A percentile compares a stretch with the other conserved stretches of the same genome.
Evolutionary conservation across 2,329 filamentous ascomycete species (phyloP).

Genomic region (Fusarium liriodendri): DNA sequence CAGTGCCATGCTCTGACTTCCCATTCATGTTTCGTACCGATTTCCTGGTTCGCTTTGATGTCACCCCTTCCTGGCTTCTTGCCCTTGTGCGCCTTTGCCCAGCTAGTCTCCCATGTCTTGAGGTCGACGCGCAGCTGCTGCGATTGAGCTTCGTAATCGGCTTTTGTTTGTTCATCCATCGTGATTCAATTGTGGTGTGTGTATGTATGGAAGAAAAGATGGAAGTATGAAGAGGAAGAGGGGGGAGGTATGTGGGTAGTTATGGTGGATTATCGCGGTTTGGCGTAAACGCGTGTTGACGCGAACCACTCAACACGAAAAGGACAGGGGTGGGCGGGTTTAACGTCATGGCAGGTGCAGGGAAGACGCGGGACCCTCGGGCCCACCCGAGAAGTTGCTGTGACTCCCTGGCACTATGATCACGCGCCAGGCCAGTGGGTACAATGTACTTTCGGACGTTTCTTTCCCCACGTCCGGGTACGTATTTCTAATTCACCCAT

Average conservation of each 20-base stretch:
- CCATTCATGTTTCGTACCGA: constrained; percentile 64
- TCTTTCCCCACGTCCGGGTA: constrained; percentile 3
- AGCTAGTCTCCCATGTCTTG: constrained; percentile 80
- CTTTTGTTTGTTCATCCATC: constrained; percentile 61
- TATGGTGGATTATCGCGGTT: constrained; percentile 31
- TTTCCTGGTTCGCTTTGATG: constrained; percentile 78
- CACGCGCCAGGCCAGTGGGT: neutral
- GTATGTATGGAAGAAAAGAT: neutral
- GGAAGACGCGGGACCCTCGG: constrained; percentile 12
- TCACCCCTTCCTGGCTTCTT: constrained; percentile 78
- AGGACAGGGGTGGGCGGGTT: neutral
- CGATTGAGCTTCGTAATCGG: constrained; percentile 61
- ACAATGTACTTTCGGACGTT: neutral
- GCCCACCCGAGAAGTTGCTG: constrained; percentile 1
- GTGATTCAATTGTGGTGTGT: neutral
- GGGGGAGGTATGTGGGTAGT: constrained; percentile 1
- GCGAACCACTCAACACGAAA: constrained; percentile 42
- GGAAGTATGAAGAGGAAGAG: neutral
- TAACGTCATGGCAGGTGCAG: constrained; percentile 34
- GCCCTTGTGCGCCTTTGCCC: constrained; percentile 70
- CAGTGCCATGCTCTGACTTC: neutral
- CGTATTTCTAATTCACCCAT: constrained; percentile 4
- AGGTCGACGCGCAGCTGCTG: constrained; percentile 73
- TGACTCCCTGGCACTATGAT: neutral
- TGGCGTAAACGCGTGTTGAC: constrained; percentile 35